Base-by-base conservation (phyloP, 352 stramenopile species). In the Plasmopara muralis region DNA sequence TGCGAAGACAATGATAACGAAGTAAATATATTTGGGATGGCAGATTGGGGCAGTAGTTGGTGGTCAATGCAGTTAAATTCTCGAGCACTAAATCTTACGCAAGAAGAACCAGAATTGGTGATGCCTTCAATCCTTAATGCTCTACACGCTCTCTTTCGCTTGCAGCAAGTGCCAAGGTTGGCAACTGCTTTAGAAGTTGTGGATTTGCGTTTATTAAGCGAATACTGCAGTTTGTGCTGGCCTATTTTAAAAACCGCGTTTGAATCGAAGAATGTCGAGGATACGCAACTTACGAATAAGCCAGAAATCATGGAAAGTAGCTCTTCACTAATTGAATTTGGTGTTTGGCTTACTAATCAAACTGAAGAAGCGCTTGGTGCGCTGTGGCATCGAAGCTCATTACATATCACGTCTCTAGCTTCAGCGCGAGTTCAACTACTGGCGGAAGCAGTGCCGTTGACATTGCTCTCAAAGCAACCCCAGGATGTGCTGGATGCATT, bases 81-180 rank as follows among this genome's bases (percentile, higher is more conserved):
- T 46, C 43, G 50, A 13, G 50, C 52, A 15, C 40, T 77, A 2
- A 43, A 68, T 35, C 47, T 53, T n/a, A 56, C 70, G 9, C 43
- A 25, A 28, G 69, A 82, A 15, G 69, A 84, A 13, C 48, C 51
- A 18, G 48, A 72, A 20, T 56, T 63, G 15, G 47, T 82, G 9
- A 47, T 83, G 39, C 59, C 68, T 5, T 40, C 72, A 13, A 67
- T 83, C 30, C 42, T 87, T 16, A 72, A 84, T 55, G 53, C 53
- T 14, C 47, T 88, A 14, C 72, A 79, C 38, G 71, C 76, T n/a
- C 60, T 90, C 1, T 85, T 81, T 41, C 60, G 66, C 4, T 38
- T 88, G 7, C 57, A 74, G 28, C 75, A 83, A 45, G 60, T 71
- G 9, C 60, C 56, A 5, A 55, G 64, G 16, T 52, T 86, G 30